Percentiles rank a stretch among this genome's conserved stretches.
phyloP scores from a whole-genome alignment of 805 yeast genomes.

The Yarrowia divulgata region DNA sequence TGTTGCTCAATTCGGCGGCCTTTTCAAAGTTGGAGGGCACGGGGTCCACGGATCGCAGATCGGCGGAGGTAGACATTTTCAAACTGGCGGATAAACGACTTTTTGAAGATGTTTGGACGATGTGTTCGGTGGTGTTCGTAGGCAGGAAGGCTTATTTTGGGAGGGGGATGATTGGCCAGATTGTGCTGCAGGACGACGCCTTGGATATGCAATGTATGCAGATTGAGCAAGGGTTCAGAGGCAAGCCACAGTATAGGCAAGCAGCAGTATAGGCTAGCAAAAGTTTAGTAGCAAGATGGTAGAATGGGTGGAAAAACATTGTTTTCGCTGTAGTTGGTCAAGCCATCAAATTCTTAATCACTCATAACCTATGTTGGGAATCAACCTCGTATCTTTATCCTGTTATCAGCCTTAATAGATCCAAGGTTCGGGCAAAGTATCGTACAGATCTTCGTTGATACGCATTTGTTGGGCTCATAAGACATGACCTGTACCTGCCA shows the following conservation, averaged over 20 bases:
- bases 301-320: neutral
- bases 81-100: neutral
- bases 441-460: too few species aligned
- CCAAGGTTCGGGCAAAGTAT: too few species aligned
- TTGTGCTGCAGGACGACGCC: neutral
- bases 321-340: too few species aligned
- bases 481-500: too few species aligned
- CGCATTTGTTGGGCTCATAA: too few species aligned
- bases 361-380: too few species aligned
- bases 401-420: too few species aligned
- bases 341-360: too few species aligned
- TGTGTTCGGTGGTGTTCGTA: too few species aligned
- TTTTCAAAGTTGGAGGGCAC: constrained; percentile 1
- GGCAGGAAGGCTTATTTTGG: neutral
- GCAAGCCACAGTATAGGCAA: neutral
- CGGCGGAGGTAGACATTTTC: constrained; percentile 20
- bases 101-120: neutral
- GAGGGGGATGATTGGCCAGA: constrained; percentile 1
- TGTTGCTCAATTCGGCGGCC: constrained; percentile 5
- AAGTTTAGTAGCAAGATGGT: neutral
- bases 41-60: constrained; percentile 29
- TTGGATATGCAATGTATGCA: neutral
- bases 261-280: too few species aligned
- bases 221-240: neutral
- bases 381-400: too few species aligned